A percentile compares a stretch with the other conserved stretches of the same genome.
phyloP scores from a whole-genome alignment of 106 monocot species.

The Ottelia alismoides region DNA sequence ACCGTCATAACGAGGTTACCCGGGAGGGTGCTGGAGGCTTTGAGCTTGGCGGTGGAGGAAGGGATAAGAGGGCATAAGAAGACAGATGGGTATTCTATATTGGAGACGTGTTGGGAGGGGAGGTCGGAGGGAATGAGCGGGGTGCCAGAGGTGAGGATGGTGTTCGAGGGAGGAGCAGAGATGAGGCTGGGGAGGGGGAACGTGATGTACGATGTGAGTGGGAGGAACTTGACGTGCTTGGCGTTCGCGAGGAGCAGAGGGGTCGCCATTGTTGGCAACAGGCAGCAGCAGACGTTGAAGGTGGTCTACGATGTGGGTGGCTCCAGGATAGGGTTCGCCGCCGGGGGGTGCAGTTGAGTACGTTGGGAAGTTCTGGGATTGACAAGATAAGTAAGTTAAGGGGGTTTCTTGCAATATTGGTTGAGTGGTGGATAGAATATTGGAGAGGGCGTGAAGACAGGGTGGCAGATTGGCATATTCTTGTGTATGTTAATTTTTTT shows the following conservation, averaged over 20 bases:
- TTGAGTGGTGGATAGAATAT: too few relatives aligned
- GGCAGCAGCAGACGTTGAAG: background rate
- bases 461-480: too few relatives aligned
- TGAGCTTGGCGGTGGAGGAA: background rate
- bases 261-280: background rate
- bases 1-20: background rate
- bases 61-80: background rate
- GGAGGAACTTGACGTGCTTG: background rate
- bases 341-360: background rate
- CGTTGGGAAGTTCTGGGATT: too few relatives aligned
- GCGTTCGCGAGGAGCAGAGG: background rate
- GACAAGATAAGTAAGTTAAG: too few relatives aligned
- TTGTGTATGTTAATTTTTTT: too few relatives aligned
- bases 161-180: background rate
- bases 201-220: background rate
- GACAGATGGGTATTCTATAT: background rate
- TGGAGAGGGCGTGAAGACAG: too few relatives aligned
- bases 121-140: background rate
- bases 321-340: background rate
- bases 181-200: background rate
- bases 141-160: background rate
- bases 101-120: background rate
- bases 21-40: background rate
- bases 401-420: too few relatives aligned
- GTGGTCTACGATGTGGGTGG: background rate